Evolutionary conservation across 83 land plant genomes (phyloP), one percentile per base, ranked within the genome.

Genomic region (Picea abies): DNA sequence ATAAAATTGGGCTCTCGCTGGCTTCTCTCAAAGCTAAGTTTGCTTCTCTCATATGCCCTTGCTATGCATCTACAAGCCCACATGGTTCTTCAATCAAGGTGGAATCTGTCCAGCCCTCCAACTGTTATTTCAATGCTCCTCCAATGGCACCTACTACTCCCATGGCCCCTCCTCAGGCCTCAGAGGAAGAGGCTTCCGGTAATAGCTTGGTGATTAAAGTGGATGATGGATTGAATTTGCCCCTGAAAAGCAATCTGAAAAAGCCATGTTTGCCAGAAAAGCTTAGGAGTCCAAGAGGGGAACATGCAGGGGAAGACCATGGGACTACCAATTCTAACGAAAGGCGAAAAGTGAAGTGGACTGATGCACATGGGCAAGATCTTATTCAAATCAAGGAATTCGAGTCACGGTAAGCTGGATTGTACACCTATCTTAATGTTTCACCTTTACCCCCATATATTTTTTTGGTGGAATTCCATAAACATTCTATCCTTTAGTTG

Each of bases 271-370:
- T 44, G 49, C 49, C 49, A 44, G 49, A 49, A 49, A 49, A 49
- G 56, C 56, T 49, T 49, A 63, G 80, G 15, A 37, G 19, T 79
- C 63, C 79, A 15, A 76, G 14, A 14, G 23, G 80, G 78, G 78
- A 32, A 39, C 60, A 56, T 26, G 68, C 60, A 67, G 41, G 44
- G 81, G 60, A 44, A 6, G 52, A 76, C 60, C 75, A 79, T 23
- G 60, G 39, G 56, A 49, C 56, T 52, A 14, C 78, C 39, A 22
- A 63, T 73, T 64, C 49, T 56, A 76, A 80, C n/a, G 92, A 83
- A 77, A 86, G 86, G 79, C 90, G 92, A 83, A 92, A 82, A 84
- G 88, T 92, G 64, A 92, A 90, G 65, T 92, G 94, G 94, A 87
- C 89, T 14, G 92, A 92, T 85, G 63, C 86, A 71, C 85, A 86